Conservation (phyloP, 306 rosid genomes). For the Ammopiptanthus mongolicus region DNA sequence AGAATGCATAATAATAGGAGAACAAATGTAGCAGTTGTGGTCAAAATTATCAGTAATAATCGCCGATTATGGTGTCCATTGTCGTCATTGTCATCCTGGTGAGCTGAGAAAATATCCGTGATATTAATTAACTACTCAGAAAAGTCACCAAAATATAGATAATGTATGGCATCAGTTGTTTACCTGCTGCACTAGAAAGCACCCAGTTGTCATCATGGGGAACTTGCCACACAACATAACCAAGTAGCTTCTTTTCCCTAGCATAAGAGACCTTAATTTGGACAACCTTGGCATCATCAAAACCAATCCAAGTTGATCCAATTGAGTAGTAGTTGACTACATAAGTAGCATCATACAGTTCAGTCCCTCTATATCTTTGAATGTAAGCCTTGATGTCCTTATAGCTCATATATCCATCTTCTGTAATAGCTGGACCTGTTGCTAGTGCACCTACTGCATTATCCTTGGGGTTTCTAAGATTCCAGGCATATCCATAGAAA, state of each 20-base stretch:
- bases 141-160: background rate
- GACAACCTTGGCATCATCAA: constrained; percentile 31
- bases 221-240: constrained; percentile 29
- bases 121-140: background rate
- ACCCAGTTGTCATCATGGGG: constrained; percentile 25
- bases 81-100: background rate
- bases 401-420: constrained; percentile 12
- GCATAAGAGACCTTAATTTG: constrained; percentile 35
- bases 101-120: background rate
- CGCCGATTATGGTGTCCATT: background rate
- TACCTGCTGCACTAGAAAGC: constrained; percentile 26
- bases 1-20: background rate
- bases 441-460: constrained; percentile 21
- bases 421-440: constrained; percentile 10
- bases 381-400: constrained; percentile 8
- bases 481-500: constrained; percentile 35
- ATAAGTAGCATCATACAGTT: constrained; percentile 24
- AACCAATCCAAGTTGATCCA: constrained; percentile 35
- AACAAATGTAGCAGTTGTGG: background rate
- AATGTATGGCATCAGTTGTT: background rate
- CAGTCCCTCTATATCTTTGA: background rate
- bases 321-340: constrained; percentile 22
- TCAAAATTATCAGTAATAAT: constrained; percentile 6
- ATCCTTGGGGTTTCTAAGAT: background rate
- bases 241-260: constrained; percentile 26